Evolutionary conservation across 2,329 filamentous ascomycete species (phyloP).

Genomic region (Apiospora malaysiana): DNA sequence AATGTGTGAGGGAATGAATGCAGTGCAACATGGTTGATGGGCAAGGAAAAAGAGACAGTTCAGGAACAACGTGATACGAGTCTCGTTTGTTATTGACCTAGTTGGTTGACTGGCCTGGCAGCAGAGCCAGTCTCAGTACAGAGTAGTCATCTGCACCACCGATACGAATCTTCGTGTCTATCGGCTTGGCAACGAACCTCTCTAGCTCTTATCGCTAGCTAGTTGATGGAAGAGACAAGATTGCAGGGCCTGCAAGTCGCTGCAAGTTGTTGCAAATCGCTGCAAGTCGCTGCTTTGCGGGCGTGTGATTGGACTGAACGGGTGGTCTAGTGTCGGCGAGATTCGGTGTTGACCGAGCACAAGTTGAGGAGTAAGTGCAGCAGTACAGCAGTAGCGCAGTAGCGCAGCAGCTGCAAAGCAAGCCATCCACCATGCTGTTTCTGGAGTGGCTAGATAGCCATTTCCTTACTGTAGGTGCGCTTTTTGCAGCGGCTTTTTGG

Average conservation of each 20-base stretch:
- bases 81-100: background rate
- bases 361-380: background rate
- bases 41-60: background rate
- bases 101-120: background rate
- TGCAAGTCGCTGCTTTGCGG: background rate
- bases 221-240: background rate
- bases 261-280: background rate
- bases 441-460: background rate
- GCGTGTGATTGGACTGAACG: background rate
- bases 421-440: background rate
- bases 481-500: background rate
- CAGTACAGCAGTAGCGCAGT: background rate
- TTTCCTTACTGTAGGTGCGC: background rate
- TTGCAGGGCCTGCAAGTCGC: background rate
- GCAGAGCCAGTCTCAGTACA: too few species aligned
- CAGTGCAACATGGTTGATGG: background rate
- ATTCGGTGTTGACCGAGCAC: conserved; percentile 11
- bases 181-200: conserved; percentile 15
- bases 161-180: conserved; percentile 2
- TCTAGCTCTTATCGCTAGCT: background rate
- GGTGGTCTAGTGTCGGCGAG: conserved; percentile 11
- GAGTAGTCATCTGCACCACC: conserved; percentile 2
- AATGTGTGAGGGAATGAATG: background rate
- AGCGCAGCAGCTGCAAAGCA: background rate
- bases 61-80: conserved; percentile 15